Base-by-base conservation (phyloP, 768 basidiomycete genomes). In the Cantharellus cinnabarinus region DNA sequence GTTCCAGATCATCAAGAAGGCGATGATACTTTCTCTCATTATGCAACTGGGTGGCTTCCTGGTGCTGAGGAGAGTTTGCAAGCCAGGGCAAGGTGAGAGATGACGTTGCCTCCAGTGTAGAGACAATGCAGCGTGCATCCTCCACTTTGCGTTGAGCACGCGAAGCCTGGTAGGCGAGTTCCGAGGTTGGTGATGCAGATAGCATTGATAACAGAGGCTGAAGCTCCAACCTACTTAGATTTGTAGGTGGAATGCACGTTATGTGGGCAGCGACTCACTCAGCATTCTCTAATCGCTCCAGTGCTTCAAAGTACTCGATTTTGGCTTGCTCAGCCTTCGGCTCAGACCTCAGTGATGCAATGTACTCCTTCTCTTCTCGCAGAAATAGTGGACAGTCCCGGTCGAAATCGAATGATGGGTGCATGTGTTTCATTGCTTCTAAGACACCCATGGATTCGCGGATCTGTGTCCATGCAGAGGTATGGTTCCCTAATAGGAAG, bases 1-100 rank as follows among this genome's bases (percentile, higher is more conserved):
- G 15, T 37, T 60, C 59, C 4, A 60, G 56, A 34, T 55, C 53
- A 55, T 55, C n/a, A 10, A 38, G 14, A 34, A 55, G n/a, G 53
- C 58, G 60, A 7, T 41, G 4, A 29, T 29, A 29, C 20, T 29
- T 29, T 29, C 20, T 29, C 20, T 29, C 20, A 29, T 29, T 29
- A 29, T 1, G 20, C 20, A 29, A 29, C 20, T 29, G 20, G 20
- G 1, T 29, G 20, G 20, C 20, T 29, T 29, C 20, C 20, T 29
- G 20, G 20, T 1, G 20, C 20, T 29, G 20, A 29, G 20, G 20
- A 29, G 20, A 29, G 20, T 29, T 29, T 29, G 20, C 20, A 29
- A 29, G 20, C 20, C 20, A 29, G 20, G 20, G 20, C 20, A 29
- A 29, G 20, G 20, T 29, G 20, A 29, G 20, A 29, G 20, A 29